Conservation (phyloP, 225 moss, liverwort and hornwort species). For the Pseudoscleropodium purum region DNA sequence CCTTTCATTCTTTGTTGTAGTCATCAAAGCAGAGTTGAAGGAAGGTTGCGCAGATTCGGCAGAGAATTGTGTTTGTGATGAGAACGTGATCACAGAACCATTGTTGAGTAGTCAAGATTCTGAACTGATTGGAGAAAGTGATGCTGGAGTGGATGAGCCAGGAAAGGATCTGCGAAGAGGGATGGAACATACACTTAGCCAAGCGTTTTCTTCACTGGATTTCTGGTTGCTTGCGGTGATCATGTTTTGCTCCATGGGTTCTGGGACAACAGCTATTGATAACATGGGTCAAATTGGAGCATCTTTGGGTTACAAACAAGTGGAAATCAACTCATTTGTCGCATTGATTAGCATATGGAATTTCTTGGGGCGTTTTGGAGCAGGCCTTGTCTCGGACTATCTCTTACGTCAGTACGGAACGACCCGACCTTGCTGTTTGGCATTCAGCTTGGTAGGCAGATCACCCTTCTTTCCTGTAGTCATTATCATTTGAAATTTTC, state of each 20-base stretch:
- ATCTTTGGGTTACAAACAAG: constrained; percentile 39
- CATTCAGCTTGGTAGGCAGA: constrained; percentile 16
- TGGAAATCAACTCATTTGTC: constrained; percentile 33
- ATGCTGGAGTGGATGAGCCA: neutral
- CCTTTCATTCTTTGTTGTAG: constrained; percentile 23
- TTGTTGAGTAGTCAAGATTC: neutral
- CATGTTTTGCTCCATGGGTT: constrained; percentile 66
- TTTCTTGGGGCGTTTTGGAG: constrained; percentile 55
- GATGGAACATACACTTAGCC: constrained; percentile 26
- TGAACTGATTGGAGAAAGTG: neutral
- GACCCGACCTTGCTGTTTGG: constrained; percentile 36
- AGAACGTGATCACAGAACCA: constrained; percentile 5
- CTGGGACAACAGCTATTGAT: constrained; percentile 52
- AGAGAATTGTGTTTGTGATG: neutral
- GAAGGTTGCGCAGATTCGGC: neutral
- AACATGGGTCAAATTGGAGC: constrained; percentile 65
- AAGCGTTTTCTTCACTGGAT: constrained; percentile 31
- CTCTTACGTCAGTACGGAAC: constrained; percentile 20
- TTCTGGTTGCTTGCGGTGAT: constrained; percentile 52
- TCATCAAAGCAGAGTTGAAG: constrained; percentile 24
- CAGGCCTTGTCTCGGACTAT: constrained; percentile 39
- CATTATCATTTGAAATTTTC: neutral
- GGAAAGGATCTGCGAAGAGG: constrained; percentile 9
- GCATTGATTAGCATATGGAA: constrained; percentile 67
- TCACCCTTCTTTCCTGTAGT: neutral